phyloP scores from a whole-genome alignment of 139 green algal species.

The Coelastrella sp. region DNA sequence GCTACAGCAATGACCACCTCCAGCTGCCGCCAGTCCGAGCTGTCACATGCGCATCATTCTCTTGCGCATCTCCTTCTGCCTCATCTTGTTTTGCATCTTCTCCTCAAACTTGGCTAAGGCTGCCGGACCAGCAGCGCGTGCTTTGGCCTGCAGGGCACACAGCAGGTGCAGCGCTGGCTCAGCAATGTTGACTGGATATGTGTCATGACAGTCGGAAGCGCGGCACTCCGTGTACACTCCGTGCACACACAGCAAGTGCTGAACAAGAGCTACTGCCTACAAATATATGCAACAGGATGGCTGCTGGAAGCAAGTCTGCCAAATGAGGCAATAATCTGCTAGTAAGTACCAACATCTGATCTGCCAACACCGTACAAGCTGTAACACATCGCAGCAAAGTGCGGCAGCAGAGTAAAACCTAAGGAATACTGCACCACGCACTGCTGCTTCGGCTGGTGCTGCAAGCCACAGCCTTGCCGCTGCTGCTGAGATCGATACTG shows the following conservation, averaged over 20 bases:
- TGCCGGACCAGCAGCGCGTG: slow-evolving; percentile 9
- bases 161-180: not conserved
- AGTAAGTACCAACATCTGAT: too few species aligned
- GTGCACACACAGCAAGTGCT: not conserved
- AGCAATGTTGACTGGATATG: not conserved
- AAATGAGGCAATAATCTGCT: too few species aligned
- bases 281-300: too few species aligned
- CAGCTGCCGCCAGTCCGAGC: not conserved
- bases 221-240: too few species aligned
- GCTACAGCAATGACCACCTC: not conserved
- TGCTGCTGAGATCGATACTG: not conserved
- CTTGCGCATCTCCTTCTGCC: slow-evolving; percentile 24
- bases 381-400: too few species aligned
- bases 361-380: too few species aligned
- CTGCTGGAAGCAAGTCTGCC: too few species aligned
- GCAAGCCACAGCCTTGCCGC: not conserved
- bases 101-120: slow-evolving; percentile 48
- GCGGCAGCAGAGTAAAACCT: too few species aligned
- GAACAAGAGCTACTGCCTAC: too few species aligned
- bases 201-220: too few species aligned
- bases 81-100: slow-evolving; percentile 19
- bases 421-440: too few species aligned
- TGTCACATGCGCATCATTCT: slow-evolving; percentile 6
- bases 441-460: too few species aligned
- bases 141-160: slow-evolving; percentile 13